A percentile compares a stretch with the other conserved stretches of the same genome.
phyloP scores from a whole-genome alignment of 768 basidiomycete species.

The Russula virescens region DNA sequence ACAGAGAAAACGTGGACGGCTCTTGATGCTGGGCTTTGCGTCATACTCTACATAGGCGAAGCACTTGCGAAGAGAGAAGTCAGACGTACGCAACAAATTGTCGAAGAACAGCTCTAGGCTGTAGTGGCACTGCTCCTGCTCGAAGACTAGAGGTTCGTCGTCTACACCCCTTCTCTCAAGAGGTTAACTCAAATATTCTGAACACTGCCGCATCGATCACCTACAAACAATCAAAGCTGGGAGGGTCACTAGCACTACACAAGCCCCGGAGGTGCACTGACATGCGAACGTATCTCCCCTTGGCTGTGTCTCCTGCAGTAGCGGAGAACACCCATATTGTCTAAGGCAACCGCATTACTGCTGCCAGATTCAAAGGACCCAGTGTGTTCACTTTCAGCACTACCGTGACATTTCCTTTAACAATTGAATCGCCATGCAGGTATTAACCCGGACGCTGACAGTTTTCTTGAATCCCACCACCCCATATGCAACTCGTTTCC shows the following conservation, averaged over 20 bases:
- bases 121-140: constrained; percentile 57
- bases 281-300: constrained; percentile 69
- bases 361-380: constrained; percentile 82
- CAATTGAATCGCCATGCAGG: constrained; percentile 39
- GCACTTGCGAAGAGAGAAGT: constrained; percentile 83
- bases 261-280: constrained; percentile 92
- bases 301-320: constrained; percentile 58
- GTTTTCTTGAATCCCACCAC: too few relatives aligned
- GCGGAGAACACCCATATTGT: constrained; percentile 78
- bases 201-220: constrained; percentile 82
- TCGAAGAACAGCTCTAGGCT: constrained; percentile 75
- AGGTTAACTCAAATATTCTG: background rate
- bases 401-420: background rate
- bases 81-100: constrained; percentile 69
- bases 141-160: constrained; percentile 72
- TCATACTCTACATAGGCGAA: constrained; percentile 97
- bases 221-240: constrained; percentile 97
- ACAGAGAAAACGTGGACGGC: constrained; percentile 86
- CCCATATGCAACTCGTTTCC: too few relatives aligned
- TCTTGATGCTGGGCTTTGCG: constrained; percentile 64
- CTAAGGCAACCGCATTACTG: constrained; percentile 93
- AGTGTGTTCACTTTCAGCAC: constrained; percentile 43
- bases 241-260: constrained; percentile 84
- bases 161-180: background rate
- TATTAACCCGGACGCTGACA: constrained; percentile 79